A percentile compares a stretch with the other conserved stretches of the same genome.
Conservation (phyloP, 1,139 yeast genomes). For the Geotrichum fermentans region DNA sequence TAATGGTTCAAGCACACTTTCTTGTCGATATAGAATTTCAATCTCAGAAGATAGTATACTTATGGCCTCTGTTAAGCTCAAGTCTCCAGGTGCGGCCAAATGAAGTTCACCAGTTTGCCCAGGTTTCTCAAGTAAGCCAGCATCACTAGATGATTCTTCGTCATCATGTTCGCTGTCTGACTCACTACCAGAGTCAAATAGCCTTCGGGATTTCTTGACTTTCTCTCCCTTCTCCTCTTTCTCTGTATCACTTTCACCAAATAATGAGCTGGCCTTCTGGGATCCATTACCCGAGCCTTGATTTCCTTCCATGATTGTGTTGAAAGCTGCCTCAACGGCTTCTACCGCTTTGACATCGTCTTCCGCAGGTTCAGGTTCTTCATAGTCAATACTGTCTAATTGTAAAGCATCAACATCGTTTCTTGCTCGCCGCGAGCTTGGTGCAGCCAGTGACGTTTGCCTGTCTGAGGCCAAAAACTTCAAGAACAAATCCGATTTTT, state of each 20-base stretch:
- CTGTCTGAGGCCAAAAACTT: constrained; percentile 17
- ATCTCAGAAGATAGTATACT: constrained; percentile 52
- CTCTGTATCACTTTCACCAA: constrained; percentile 24
- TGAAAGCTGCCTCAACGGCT: constrained; percentile 69
- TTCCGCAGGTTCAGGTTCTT: constrained; percentile 8
- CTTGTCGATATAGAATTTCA: constrained; percentile 58
- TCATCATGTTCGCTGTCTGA: constrained; percentile 4
- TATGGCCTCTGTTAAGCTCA: constrained; percentile 65
- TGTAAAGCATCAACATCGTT: constrained; percentile 18
- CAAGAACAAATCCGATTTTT: constrained; percentile 41
- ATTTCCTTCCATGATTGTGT: constrained; percentile 48
- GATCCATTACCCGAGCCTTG: constrained; percentile 17
- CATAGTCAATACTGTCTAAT: constrained; percentile 15
- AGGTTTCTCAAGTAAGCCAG: too few relatives aligned
- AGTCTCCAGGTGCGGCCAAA: constrained; percentile 65
- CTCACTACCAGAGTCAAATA: constrained; percentile 14
- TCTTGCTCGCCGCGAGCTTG: not conserved
- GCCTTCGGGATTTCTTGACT: constrained; percentile 1
- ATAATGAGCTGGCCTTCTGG: constrained; percentile 2
- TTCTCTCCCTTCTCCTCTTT: constrained; percentile 9
- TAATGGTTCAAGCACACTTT: constrained; percentile 59
- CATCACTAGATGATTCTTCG: not conserved
- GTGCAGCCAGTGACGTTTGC: not conserved
- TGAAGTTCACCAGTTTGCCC: constrained; percentile 24
- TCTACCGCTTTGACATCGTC: constrained; percentile 21